Evolutionary conservation across 2,329 filamentous ascomycete species (phyloP), one percentile per base, ranked within the genome.

Genomic region (Trichoderma sp.): DNA sequence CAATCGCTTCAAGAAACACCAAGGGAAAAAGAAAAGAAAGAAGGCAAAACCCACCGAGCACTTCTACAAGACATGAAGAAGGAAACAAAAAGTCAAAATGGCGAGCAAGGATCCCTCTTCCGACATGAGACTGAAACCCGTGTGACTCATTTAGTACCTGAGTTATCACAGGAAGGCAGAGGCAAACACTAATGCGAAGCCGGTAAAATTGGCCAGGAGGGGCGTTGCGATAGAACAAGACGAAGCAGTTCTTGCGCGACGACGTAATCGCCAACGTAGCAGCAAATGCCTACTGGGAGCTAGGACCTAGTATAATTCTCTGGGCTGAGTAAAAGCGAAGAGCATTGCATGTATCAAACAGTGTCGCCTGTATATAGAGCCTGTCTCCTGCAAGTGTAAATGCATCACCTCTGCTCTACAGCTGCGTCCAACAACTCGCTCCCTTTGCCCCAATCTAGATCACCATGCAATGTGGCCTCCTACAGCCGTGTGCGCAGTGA

Each of bases 141-240:
- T 69, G 65, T 71, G 69, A 71, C 69, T 71, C 69, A 71, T 67
- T 21, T 28, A 39, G 34, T 14, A 34, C 30, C 30, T 34, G 30
- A 50, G 45, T 54, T 43, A 44, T 39, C 41, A 52, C 61, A 52
- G 19, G 34, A 39, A 14, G 12, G 12, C n/a, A 56, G 28, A 63
- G 67, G 68, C 56, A 67, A 63, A 67, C 44, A 63, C 58, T 66
- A 67, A 65, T 65, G 41, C 67, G 41, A 55, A 65, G 63, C 50
- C 34, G 58, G 47, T 26, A 64, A 55, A 64, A 63, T 67, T 69
- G 64, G 44, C 50, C 54, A 58, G 57, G 58, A 52, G 63, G 54
- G 63, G 63, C 34, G 63, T 65, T 60, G 63, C 44, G 54, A 65
- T 65, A 60, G 47, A 65, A n/a, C 39, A 48, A 66, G 56, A 56